A percentile compares a stretch with the other conserved stretches of the same genome.
Conservation (phyloP, 768 basidiomycete genomes). For the Inosperma sp. region DNA sequence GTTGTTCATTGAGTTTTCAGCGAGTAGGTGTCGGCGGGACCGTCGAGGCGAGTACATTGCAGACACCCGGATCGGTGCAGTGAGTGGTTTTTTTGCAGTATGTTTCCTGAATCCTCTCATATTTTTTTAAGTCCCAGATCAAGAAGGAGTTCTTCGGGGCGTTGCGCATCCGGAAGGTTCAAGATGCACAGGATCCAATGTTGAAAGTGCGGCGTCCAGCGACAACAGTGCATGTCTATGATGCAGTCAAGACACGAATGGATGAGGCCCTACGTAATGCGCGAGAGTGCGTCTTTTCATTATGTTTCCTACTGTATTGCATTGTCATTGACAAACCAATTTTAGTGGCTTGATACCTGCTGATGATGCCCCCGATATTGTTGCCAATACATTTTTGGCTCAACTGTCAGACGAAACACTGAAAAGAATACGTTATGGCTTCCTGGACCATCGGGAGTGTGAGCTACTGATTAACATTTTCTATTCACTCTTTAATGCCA, state of each 20-base stretch:
- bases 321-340: not conserved
- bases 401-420: conserved; percentile 14
- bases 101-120: not conserved
- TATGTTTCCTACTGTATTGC: not conserved
- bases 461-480: not conserved
- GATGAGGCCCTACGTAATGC: conserved; percentile 14
- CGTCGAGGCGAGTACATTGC: conserved; percentile 14
- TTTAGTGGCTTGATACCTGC: conserved; percentile 18
- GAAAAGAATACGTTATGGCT: conserved; percentile 11
- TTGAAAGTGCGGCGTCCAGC: too few species aligned
- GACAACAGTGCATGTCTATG: conserved; percentile 12
- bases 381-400: conserved; percentile 22
- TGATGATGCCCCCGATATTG: conserved; percentile 23
- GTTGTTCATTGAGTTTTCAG: conserved; percentile 13
- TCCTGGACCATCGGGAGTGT: conserved; percentile 19
- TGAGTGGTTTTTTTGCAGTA: conserved; percentile 5
- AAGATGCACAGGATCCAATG: too few species aligned
- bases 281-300: conserved; percentile 9
- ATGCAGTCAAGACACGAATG: conserved; percentile 19
- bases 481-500: not conserved
- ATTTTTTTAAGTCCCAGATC: not conserved
- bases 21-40: too few species aligned
- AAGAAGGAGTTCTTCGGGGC: not conserved
- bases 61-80: conserved; percentile 17
- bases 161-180: too few species aligned